Evolutionary conservation across 2,329 filamentous ascomycete genomes (phyloP), one percentile per base, ranked within the genome.

Genomic region (Bisporella sp.): DNA sequence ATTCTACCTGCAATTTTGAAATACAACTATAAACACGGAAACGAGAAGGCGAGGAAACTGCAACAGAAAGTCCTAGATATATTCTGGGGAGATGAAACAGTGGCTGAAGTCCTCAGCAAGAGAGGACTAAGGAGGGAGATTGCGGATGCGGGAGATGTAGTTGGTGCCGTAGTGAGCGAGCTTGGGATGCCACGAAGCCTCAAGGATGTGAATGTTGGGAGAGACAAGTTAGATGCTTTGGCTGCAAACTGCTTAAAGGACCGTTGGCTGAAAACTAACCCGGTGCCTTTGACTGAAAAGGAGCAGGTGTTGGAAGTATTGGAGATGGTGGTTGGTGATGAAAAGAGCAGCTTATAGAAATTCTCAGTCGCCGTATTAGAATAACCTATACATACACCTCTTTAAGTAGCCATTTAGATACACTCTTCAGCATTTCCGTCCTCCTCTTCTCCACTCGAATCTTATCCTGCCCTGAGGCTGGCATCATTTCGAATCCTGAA

Each of bases 1-100:
- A 67, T 79, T 49, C 68, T 75, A 35, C 78, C 79, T 0, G 71
- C 74, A 1, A 77, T 83, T 5, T 76, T 76, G 59, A 76, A 74
- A 59, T 82, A 70, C 59, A 84, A 82, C 51, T 52, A 37, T 21
- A 21, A 33, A 11, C 33, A 61, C 50, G 59, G 59, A 3, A 39
- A 58, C 42, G 45, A 55, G 47, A 52, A 46, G n/a, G 51, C 57
- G 3, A 52, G 42, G 33, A 9, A n/a, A 28, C 40, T 44, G 4
- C 59, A 60, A 43, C 39, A 52, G 46, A 58, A 59, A 42, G 57
- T 61, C 6, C 35, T 59, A 8, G 48, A 58, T 42, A 42, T 58
- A 2, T 50, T 62, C 11, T 62, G 57, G 59, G 49, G 31, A 4
- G 57, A 60, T n/a, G 44, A 51, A 21, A 45, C 48, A 9, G 52